phyloP scores from a whole-genome alignment of 495 filamentous ascomycete species.

The Thermothielavioides terrestris region DNA sequence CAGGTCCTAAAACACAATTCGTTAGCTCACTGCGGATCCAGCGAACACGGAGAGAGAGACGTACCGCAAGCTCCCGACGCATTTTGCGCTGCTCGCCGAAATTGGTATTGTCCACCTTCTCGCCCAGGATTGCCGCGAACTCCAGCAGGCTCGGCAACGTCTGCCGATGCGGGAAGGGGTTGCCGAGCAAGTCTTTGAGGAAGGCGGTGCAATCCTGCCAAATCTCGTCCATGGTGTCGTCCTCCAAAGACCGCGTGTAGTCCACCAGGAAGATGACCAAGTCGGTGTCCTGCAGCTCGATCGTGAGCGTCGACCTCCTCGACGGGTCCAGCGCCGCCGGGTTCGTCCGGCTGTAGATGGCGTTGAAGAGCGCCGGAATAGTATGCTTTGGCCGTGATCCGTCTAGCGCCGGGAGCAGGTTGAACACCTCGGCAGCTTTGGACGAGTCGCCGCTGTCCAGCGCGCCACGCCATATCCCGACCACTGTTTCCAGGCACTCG shows the following conservation, averaged over 20 bases:
- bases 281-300: conserved; percentile 70
- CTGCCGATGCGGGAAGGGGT: conserved; percentile 91
- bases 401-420: conserved; percentile 82
- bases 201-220: conserved; percentile 94
- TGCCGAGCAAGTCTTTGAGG: conserved; percentile 77
- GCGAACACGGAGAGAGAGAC: conserved; percentile 23
- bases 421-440: conserved; percentile 53
- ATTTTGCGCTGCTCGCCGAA: conserved; percentile 94
- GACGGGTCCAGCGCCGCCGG: conserved; percentile 67
- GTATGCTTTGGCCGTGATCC: conserved; percentile 86
- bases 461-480: conserved; percentile 64
- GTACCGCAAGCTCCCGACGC: conserved; percentile 82
- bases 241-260: conserved; percentile 82
- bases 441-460: conserved; percentile 28
- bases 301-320: conserved; percentile 78
- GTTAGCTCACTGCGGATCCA: conserved; percentile 8
- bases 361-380: conserved; percentile 94
- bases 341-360: conserved; percentile 89
- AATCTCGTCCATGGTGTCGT: conserved; percentile 99
- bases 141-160: conserved; percentile 80
- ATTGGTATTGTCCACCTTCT: conserved; percentile 94
- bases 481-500: conserved; percentile 85
- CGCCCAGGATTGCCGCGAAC: conserved; percentile 78
- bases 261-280: conserved; percentile 80
- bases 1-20: conserved; percentile 62